A percentile compares a stretch with the other conserved stretches of the same genome.
These are phyloP conservation scores for Neolentinus lepideus DNA, from an alignment of 1,284 basidiomycete species.

Conservation along the genomic window DNA sequence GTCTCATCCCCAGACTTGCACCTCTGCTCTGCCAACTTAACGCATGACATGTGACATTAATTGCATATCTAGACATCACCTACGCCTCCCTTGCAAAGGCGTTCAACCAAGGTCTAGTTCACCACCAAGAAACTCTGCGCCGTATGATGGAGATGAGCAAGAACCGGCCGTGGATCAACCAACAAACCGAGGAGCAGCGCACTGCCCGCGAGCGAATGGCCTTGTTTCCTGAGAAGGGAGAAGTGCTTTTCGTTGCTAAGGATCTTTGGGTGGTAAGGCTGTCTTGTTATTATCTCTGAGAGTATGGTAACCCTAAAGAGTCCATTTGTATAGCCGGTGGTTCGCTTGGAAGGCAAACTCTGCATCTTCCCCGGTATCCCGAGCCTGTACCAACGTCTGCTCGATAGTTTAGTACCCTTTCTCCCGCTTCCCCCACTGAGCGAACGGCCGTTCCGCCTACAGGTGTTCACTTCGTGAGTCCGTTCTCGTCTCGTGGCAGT, in stretches of 20 bases:
- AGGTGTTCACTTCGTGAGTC: conserved; percentile 67
- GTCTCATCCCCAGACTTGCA: background rate
- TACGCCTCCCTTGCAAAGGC: conserved; percentile 84
- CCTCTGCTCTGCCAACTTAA: too few relatives aligned
- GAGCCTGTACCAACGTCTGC: conserved; percentile 74
- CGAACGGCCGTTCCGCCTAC: conserved; percentile 66
- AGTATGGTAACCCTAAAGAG: too few relatives aligned
- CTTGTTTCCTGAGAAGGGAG: conserved; percentile 70
- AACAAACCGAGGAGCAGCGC: conserved; percentile 65
- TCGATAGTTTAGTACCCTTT: conserved; percentile 65
- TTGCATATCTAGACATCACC: conserved; percentile 63
- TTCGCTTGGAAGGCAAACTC: conserved; percentile 76
- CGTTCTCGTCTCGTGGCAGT: conserved; percentile 16
- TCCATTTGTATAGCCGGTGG: conserved; percentile 57
- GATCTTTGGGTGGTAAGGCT: conserved; percentile 85
- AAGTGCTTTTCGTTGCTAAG: conserved; percentile 65
- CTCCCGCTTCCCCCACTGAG: conserved; percentile 68
- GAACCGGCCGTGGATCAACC: conserved; percentile 43
- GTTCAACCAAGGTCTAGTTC: conserved; percentile 68
- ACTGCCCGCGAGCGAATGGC: conserved; percentile 79
- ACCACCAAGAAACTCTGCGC: conserved; percentile 75
- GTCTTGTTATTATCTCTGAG: too few relatives aligned
- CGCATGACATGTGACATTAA: background rate
- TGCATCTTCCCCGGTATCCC: conserved; percentile 93
- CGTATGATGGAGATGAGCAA: conserved; percentile 71